Percentiles rank a stretch among this genome's conserved stretches.
These are phyloP conservation scores for Hortiboletus flavorubellus DNA, from an alignment of 768 basidiomycete species.

Conservation along the genomic window DNA sequence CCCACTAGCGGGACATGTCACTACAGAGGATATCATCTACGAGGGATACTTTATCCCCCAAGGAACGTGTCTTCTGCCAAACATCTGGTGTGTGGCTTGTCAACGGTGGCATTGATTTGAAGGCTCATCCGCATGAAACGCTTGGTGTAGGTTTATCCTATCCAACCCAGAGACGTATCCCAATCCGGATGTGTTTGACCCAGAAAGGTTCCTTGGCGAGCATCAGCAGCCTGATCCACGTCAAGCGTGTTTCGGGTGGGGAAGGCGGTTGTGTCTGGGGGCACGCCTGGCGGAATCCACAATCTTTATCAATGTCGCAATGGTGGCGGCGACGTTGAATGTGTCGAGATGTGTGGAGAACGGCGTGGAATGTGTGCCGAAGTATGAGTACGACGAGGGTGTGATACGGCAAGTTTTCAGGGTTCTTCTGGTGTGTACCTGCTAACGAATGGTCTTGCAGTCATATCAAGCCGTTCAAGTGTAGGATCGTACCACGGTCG, in stretches of 20 bases:
- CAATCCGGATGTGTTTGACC: constrained; percentile 10
- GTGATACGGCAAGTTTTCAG: not conserved
- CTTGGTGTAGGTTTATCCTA: constrained; percentile 7
- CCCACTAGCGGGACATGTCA: constrained; percentile 2
- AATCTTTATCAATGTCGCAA: constrained; percentile 9
- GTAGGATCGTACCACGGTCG: constrained; percentile 4
- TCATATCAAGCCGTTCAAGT: constrained; percentile 12
- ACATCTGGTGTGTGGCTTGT: constrained; percentile 7
- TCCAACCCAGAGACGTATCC: constrained; percentile 8
- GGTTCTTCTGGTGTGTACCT: not conserved
- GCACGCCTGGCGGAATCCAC: constrained; percentile 1
- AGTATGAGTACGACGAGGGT: constrained; percentile 1
- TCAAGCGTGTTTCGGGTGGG: constrained; percentile 17
- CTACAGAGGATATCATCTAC: constrained; percentile 16
- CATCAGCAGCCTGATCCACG: constrained; percentile 8
- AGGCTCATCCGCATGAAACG: not conserved
- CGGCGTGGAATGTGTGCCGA: not conserved
- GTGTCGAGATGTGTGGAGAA: constrained; percentile 5
- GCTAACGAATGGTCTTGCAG: not conserved
- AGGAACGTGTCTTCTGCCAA: constrained; percentile 10
- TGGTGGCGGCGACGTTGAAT: constrained; percentile 9
- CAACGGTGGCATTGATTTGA: not conserved
- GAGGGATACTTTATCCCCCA: constrained; percentile 24
- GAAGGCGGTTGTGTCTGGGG: constrained; percentile 12
- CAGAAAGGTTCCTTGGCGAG: constrained; percentile 13